A percentile compares a stretch with the other conserved stretches of the same genome.
phyloP scores from a whole-genome alignment of 371 early-diverging fungal genomes.

The Nematocida sp. region DNA sequence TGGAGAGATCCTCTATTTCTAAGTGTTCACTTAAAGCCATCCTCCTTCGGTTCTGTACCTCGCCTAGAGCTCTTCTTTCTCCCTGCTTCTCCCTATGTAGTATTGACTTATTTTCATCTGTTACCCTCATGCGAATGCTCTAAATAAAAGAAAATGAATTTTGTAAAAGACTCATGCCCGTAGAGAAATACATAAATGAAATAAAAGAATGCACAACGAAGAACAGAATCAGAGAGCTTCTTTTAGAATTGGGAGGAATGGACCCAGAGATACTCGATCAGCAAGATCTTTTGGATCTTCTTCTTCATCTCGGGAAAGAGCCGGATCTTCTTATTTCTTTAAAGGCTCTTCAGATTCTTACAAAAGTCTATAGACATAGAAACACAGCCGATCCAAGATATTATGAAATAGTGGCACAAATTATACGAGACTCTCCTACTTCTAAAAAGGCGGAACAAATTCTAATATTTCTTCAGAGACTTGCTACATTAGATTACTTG shows the following conservation, averaged over 20 bases:
- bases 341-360: constrained; percentile 56
- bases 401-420: constrained; percentile 42
- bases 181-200: constrained; percentile 42
- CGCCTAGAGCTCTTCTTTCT: constrained; percentile 29
- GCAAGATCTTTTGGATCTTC: constrained; percentile 39
- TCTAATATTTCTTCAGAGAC: constrained; percentile 47
- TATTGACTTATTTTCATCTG: constrained; percentile 44
- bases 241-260: constrained; percentile 24
- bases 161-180: constrained; percentile 38
- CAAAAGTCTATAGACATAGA: constrained; percentile 42
- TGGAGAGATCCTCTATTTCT: constrained; percentile 12
- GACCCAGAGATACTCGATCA: constrained; percentile 15
- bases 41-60: constrained; percentile 4
- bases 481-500: constrained; percentile 42
- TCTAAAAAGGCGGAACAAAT: constrained; percentile 57
- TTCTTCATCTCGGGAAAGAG: constrained; percentile 50
- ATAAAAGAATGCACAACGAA: constrained; percentile 17
- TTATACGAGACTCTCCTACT: constrained; percentile 46
- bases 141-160: constrained; percentile 58
- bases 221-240: constrained; percentile 27
- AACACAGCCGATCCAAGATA: constrained; percentile 52
- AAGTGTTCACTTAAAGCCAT: not conserved
- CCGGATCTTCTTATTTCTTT: constrained; percentile 53
- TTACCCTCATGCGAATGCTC: constrained; percentile 52
- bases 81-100: constrained; percentile 14